Conservation (phyloP, 139 green algal species). For the Tetratostichococcus sp. region DNA sequence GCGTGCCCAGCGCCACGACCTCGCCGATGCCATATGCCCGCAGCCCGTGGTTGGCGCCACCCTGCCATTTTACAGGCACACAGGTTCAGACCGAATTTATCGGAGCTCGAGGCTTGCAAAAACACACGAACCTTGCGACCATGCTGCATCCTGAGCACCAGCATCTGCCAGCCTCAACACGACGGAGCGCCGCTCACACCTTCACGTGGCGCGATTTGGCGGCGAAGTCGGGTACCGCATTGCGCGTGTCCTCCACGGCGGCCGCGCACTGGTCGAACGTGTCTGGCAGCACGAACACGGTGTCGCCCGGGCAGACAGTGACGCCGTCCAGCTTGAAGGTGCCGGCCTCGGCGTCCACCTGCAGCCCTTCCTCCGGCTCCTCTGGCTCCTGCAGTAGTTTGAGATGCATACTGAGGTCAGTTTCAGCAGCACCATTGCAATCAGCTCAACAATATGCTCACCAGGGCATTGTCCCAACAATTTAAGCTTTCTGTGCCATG, state of each 20-base stretch:
- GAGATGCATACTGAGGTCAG: too few relatives aligned
- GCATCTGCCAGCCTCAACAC: too few relatives aligned
- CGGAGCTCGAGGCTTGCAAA: too few relatives aligned
- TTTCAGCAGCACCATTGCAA: too few relatives aligned
- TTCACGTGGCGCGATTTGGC: slow-evolving; percentile 68
- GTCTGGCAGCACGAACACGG: slow-evolving; percentile 68
- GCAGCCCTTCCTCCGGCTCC: slow-evolving; percentile 17
- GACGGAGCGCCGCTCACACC: too few relatives aligned
- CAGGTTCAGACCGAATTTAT: too few relatives aligned
- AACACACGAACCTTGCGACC: too few relatives aligned
- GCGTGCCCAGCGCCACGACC: slow-evolving; percentile 48
- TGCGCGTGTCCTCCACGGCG: not conserved
- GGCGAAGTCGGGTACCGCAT: slow-evolving; percentile 42
- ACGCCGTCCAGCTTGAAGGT: slow-evolving; percentile 56
- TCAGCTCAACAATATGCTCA: too few relatives aligned
- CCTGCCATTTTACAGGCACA: not conserved
- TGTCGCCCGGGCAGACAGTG: slow-evolving; percentile 66
- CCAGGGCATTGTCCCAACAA: too few relatives aligned
- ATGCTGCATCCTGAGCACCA: too few relatives aligned
- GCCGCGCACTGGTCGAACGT: slow-evolving; percentile 39
- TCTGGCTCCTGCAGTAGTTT: slow-evolving; percentile 3
- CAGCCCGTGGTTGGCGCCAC: slow-evolving; percentile 61
- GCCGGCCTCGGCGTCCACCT: slow-evolving; percentile 19
- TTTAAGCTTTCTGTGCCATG: too few relatives aligned
- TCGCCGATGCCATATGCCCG: slow-evolving; percentile 65